These are phyloP conservation scores for Penicillium fuscoglaucum DNA, from an alignment of 2,329 filamentous ascomycete genomes.

Conservation along the genomic window DNA sequence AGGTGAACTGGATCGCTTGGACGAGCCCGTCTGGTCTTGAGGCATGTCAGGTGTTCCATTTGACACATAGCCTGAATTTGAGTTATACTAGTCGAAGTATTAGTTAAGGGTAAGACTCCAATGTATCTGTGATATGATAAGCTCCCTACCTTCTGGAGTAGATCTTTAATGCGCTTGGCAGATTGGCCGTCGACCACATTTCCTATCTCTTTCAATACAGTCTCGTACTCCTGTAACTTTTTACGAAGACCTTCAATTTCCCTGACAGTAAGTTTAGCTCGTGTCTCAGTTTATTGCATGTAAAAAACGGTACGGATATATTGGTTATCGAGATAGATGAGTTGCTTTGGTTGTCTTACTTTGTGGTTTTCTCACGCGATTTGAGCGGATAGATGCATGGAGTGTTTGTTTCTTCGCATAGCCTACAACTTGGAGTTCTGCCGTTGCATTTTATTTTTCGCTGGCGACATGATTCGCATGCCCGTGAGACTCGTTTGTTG, in stretches of 20 bases:
- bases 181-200: background rate
- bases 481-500: slow-evolving; percentile 36
- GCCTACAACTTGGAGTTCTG: slow-evolving; percentile 42
- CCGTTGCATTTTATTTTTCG: slow-evolving; percentile 49
- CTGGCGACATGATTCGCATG: slow-evolving; percentile 45
- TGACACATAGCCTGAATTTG: background rate
- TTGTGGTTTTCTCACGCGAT: slow-evolving; percentile 41
- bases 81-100: background rate
- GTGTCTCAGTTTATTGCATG: background rate
- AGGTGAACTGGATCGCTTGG: slow-evolving; percentile 2
- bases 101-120: background rate
- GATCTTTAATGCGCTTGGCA: slow-evolving; percentile 1
- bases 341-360: slow-evolving; percentile 23
- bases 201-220: slow-evolving; percentile 8
- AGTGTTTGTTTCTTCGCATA: slow-evolving; percentile 42
- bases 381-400: slow-evolving; percentile 42
- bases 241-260: slow-evolving; percentile 1
- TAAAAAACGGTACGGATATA: background rate
- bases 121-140: background rate
- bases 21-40: background rate
- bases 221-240: slow-evolving; percentile 11
- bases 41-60: background rate
- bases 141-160: slow-evolving; percentile 6
- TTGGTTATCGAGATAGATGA: background rate
- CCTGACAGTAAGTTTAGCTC: background rate